A percentile compares a stretch with the other conserved stretches of the same genome.
These are phyloP conservation scores for Pyrus betulifolia DNA, from an alignment of 306 rosid genomes.

Conservation along the genomic window DNA sequence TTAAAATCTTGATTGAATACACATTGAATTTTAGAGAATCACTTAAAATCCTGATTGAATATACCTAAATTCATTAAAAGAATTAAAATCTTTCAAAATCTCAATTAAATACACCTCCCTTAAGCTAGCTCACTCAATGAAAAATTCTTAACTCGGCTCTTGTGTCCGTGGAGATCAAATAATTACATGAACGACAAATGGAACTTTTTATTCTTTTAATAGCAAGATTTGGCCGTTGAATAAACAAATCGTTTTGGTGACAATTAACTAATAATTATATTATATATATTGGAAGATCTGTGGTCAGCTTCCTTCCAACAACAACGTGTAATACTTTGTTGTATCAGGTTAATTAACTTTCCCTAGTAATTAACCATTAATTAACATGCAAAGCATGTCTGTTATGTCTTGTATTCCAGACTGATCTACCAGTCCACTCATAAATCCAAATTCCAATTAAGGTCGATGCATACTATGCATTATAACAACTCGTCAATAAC, in stretches of 20 bases:
- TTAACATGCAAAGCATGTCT: neutral
- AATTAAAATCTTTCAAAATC: no score
- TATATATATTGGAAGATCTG: neutral
- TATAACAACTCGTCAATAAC: neutral
- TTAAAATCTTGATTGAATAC: no score
- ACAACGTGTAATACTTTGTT: neutral
- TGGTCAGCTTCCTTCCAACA: neutral
- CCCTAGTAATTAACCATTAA: neutral
- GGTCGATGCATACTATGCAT: neutral
- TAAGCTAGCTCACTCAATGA: no score
- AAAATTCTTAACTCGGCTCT: no score
- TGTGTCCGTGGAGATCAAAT: no score
- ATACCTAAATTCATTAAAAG: no score
- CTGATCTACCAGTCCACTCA: neutral
- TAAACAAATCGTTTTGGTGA: neutral
- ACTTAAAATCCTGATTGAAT: no score
- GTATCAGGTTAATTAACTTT: neutral
- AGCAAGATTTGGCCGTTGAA: neutral
- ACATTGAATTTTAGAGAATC: no score
- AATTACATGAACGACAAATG: no score
- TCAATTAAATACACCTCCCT: no score
- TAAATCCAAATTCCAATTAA: neutral
- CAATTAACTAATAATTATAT: no score
- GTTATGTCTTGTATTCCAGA: neutral
- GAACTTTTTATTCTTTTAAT: neutral